Evolutionary conservation across 805 yeast species (phyloP).

Genomic region (Diddensiella santjacobensis): DNA sequence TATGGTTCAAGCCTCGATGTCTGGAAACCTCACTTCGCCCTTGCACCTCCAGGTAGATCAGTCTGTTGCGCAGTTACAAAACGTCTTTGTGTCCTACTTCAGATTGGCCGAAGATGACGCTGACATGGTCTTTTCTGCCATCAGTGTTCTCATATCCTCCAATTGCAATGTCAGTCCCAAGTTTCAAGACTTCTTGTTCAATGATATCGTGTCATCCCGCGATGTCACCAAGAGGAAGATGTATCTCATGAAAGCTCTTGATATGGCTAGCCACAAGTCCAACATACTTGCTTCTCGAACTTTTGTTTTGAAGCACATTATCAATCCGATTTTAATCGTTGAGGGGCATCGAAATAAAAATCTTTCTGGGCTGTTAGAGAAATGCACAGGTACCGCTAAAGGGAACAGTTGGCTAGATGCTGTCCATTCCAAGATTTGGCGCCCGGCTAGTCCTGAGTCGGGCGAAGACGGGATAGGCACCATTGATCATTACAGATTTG

Average conservation of each 20-base stretch:
- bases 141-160: conserved; percentile 42
- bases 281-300: conserved; percentile 51
- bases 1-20: conserved; percentile 40
- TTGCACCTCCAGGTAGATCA: conserved; percentile 69
- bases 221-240: conserved; percentile 46
- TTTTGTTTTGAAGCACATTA: conserved; percentile 56
- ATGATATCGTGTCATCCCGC: conserved; percentile 48
- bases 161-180: conserved; percentile 42
- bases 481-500: conserved; percentile 70
- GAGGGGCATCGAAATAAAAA: conserved; percentile 53
- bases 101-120: conserved; percentile 32
- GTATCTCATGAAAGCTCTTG: conserved; percentile 51
- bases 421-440: conserved; percentile 71
- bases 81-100: conserved; percentile 40
- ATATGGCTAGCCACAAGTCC: conserved; percentile 45
- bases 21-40: conserved; percentile 49
- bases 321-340: conserved; percentile 60
- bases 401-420: conserved; percentile 55
- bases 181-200: conserved; percentile 56
- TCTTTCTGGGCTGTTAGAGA: conserved; percentile 44
- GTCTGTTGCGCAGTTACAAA: conserved; percentile 60
- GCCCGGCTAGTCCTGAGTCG: conserved; percentile 37
- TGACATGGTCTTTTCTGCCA: conserved; percentile 39
- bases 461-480: conserved; percentile 56
- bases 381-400: conserved; percentile 28